Conservation (phyloP, 1,284 basidiomycete species). For the Puccinia hordei region DNA sequence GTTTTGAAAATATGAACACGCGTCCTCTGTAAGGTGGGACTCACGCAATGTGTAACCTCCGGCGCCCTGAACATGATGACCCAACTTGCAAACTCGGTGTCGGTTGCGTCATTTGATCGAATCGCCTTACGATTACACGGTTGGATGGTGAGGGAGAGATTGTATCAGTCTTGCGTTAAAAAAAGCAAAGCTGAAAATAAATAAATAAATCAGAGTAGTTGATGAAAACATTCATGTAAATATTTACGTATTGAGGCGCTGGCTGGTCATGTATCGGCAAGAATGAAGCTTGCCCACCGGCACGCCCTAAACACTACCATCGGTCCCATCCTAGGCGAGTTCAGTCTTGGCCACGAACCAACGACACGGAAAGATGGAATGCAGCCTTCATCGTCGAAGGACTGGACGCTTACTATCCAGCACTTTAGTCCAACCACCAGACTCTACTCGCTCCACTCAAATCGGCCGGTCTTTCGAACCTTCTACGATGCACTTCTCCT, state of each 20-base stretch:
- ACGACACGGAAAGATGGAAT: conserved; percentile 25
- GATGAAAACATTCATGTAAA: too few relatives aligned
- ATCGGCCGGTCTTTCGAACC: background rate
- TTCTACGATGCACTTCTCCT: background rate
- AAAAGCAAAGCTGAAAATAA: background rate
- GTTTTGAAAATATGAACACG: too few relatives aligned
- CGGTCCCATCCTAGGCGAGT: too few relatives aligned
- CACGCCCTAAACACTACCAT: too few relatives aligned
- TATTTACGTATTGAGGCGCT: too few relatives aligned
- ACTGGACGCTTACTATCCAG: conserved; percentile 11
- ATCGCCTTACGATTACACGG: background rate
- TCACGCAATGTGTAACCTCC: conserved; percentile 25
- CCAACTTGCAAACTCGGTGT: background rate
- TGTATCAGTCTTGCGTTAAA: background rate
- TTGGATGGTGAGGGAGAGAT: background rate
- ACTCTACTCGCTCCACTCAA: conserved; percentile 8
- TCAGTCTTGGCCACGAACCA: too few relatives aligned
- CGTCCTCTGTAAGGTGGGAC: background rate
- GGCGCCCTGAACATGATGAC: background rate
- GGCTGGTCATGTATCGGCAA: too few relatives aligned
- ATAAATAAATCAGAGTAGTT: too few relatives aligned
- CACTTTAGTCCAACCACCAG: conserved; percentile 10
- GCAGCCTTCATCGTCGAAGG: background rate
- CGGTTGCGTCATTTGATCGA: background rate
- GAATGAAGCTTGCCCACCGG: background rate